Conservation (phyloP, 768 basidiomycete genomes). For the Boletus vermiculosoides region DNA sequence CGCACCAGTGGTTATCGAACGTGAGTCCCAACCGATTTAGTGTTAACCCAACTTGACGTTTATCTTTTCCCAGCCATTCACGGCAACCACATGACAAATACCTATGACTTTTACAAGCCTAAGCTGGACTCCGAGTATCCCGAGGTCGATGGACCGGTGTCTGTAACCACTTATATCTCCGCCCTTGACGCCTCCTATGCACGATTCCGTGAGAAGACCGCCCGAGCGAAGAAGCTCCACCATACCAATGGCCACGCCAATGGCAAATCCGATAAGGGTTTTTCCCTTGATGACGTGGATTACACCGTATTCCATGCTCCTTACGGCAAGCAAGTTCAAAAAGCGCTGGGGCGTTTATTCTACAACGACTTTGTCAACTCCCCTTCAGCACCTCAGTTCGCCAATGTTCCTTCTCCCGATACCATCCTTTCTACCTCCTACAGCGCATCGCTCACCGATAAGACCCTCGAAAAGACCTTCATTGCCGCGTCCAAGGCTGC, state of each 20-base stretch:
- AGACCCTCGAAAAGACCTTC: slow-evolving; percentile 94
- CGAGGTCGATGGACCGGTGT: slow-evolving; percentile 95
- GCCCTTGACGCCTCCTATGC: slow-evolving; percentile 90
- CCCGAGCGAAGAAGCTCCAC: slow-evolving; percentile 55
- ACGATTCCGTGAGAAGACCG: slow-evolving; percentile 78
- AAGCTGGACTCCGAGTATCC: slow-evolving; percentile 94
- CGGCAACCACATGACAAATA: slow-evolving; percentile 96
- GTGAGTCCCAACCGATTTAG: slow-evolving; percentile 50
- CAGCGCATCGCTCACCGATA: slow-evolving; percentile 83
- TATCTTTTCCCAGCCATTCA: slow-evolving; percentile 68
- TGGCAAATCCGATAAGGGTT: slow-evolving; percentile 35
- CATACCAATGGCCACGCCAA: slow-evolving; percentile 37
- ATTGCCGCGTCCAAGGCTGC: slow-evolving; percentile 70
- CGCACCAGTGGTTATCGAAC: slow-evolving; percentile 91
- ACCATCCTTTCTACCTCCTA: slow-evolving; percentile 63
- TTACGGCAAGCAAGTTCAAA: slow-evolving; percentile 98
- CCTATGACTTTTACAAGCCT: slow-evolving; percentile 99
- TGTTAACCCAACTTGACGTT: slow-evolving; percentile 6
- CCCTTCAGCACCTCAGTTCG: slow-evolving; percentile 67
- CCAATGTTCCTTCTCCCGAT: slow-evolving; percentile 69
- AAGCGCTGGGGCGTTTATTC: slow-evolving; percentile 89
- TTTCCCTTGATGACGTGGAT: slow-evolving; percentile 83
- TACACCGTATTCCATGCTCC: slow-evolving; percentile 96
- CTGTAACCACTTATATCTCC: slow-evolving; percentile 91
- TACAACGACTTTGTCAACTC: slow-evolving; percentile 90